phyloP scores from a whole-genome alignment of 306 rosid genomes.

The Trifolium dubium region DNA sequence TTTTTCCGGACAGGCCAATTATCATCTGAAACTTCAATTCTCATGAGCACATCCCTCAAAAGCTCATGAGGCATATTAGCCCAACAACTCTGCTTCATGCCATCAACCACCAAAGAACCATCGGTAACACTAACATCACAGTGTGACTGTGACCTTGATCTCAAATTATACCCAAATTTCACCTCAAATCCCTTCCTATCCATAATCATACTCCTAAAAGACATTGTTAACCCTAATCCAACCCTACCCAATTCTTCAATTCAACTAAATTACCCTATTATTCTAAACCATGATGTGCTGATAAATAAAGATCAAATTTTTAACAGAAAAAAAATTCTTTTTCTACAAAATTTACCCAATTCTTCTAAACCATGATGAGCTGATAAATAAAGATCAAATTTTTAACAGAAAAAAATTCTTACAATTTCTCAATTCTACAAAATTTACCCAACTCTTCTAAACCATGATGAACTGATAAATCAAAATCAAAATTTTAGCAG shows the following conservation, averaged over 20 bases:
- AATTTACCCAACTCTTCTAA: slow-evolving; percentile 9
- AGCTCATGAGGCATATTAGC: slow-evolving; percentile 94
- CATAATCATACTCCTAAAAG: slow-evolving; percentile 73
- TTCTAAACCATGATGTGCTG: slow-evolving; percentile 20
- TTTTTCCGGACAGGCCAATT: slow-evolving; percentile 78
- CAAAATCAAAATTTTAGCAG: neutral
- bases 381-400: neutral
- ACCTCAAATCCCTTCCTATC: slow-evolving; percentile 80
- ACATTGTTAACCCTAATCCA: slow-evolving; percentile 48
- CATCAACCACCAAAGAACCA: slow-evolving; percentile 51
- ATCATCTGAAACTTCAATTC: slow-evolving; percentile 84
- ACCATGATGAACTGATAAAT: slow-evolving; percentile 12
- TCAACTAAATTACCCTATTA: slow-evolving; percentile 15
- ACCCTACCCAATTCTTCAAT: slow-evolving; percentile 21
- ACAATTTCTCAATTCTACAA: too few species aligned
- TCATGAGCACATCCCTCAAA: slow-evolving; percentile 80
- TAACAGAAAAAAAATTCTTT: neutral
- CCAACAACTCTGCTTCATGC: slow-evolving; percentile 95
- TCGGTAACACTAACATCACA: slow-evolving; percentile 55
- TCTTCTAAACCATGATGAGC: slow-evolving; percentile 24
- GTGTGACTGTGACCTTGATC: slow-evolving; percentile 82
- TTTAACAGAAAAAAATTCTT: neutral
- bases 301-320: slow-evolving; percentile 1
- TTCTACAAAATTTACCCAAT: slow-evolving; percentile 12
- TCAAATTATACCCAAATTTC: slow-evolving; percentile 66